A percentile compares a stretch with the other conserved stretches of the same genome.
Conservation (phyloP, 73 alveolate genomes). For the Symbiodinium pilosum region DNA sequence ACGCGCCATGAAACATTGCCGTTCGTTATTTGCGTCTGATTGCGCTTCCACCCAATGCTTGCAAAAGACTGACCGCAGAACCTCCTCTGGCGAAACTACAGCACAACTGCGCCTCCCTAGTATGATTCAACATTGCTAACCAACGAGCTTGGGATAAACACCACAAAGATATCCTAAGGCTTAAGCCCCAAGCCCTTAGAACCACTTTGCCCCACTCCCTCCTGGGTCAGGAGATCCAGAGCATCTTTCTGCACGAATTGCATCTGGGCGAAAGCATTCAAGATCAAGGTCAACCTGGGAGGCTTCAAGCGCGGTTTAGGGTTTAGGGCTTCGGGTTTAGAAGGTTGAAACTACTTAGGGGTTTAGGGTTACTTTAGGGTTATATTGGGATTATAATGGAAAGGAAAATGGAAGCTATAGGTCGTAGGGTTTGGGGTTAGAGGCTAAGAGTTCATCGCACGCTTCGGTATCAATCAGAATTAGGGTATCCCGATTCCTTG, state of each 20-base stretch:
- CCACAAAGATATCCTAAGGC: neutral
- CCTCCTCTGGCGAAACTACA: too few relatives aligned
- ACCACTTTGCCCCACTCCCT: neutral
- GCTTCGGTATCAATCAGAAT: too few relatives aligned
- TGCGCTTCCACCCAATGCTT: too few relatives aligned
- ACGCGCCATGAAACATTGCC: too few relatives aligned
- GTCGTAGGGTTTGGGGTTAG: neutral
- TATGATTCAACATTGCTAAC: too few relatives aligned
- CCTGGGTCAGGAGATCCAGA: constrained; percentile 71
- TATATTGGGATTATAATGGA: too few relatives aligned
- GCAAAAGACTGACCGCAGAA: too few relatives aligned
- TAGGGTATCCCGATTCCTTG: too few relatives aligned
- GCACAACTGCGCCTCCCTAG: too few relatives aligned
- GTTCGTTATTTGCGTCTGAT: too few relatives aligned
- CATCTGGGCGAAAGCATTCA: constrained; percentile 67
- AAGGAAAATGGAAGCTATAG: neutral
- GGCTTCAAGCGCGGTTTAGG: neutral
- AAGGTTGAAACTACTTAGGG: neutral
- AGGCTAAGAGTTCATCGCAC: neutral
- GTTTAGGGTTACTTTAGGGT: neutral
- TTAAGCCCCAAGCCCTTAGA: too few relatives aligned
- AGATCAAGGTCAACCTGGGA: constrained; percentile 58
- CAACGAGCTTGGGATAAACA: too few relatives aligned
- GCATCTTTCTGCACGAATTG: constrained; percentile 70
- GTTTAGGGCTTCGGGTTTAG: neutral